phyloP scores from a whole-genome alignment of 306 rosid genomes.

The Mucuna pruriens region DNA sequence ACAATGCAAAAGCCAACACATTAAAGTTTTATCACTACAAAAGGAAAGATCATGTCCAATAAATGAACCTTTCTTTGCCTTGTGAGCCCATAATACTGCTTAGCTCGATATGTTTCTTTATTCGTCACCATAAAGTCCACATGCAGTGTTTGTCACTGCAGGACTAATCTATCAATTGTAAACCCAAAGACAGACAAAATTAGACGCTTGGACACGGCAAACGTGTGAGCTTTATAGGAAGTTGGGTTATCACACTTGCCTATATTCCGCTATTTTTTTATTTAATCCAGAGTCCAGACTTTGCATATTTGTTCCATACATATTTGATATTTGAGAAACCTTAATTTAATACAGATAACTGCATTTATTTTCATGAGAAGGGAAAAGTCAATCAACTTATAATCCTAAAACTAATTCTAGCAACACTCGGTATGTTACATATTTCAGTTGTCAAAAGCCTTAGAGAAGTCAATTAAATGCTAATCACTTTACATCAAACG shows the following conservation, averaged over 20 bases:
- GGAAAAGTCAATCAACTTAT: neutral
- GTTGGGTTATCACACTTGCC: neutral
- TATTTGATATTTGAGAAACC: neutral
- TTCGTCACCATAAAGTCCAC: neutral
- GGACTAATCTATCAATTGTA: neutral
- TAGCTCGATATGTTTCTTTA: neutral
- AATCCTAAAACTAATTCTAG: conserved; percentile 10
- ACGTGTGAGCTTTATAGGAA: neutral
- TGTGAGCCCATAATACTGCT: conserved; percentile 2
- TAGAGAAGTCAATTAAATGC: neutral
- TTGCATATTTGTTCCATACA: neutral
- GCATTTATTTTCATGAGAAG: neutral
- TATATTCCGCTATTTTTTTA: neutral
- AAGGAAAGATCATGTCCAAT: neutral
- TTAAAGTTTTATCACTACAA: neutral
- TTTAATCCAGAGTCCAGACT: neutral
- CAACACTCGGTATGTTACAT: neutral
- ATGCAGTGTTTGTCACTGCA: neutral
- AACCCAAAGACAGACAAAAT: neutral
- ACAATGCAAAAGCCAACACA: conserved; percentile 17
- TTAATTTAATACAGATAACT: neutral
- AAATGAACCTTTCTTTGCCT: neutral
- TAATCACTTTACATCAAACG: neutral
- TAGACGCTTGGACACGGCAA: neutral
- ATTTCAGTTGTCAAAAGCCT: neutral